phyloP scores from a whole-genome alignment of 257 asterid genomes.

The Solanum appendiculatum region DNA sequence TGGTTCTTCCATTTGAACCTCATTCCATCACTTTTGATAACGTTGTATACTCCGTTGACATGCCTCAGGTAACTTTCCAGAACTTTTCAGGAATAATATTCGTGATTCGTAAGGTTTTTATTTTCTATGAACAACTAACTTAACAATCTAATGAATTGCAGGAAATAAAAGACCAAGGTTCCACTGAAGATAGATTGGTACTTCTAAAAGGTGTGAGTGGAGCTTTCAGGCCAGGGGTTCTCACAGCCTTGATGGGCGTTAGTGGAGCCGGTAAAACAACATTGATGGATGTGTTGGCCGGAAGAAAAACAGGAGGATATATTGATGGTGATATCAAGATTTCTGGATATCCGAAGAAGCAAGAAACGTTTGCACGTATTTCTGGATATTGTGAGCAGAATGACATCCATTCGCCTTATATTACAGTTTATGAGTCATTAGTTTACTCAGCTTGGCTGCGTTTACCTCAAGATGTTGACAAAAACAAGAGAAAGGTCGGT shows the following conservation, averaged over 20 bases:
- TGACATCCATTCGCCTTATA: slow-evolving; percentile 59
- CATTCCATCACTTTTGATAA: slow-evolving; percentile 74
- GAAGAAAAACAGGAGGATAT: slow-evolving; percentile 62
- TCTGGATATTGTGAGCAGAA: slow-evolving; percentile 68
- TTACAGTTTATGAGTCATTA: slow-evolving; percentile 51
- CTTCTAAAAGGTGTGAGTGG: slow-evolving; percentile 60
- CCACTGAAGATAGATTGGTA: slow-evolving; percentile 32
- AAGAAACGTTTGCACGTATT: slow-evolving; percentile 59
- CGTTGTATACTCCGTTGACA: slow-evolving; percentile 68
- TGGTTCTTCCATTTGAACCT: slow-evolving; percentile 93
- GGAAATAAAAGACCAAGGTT: slow-evolving; percentile 59
- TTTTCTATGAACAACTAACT: not conserved
- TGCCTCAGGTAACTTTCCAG: slow-evolving; percentile 53
- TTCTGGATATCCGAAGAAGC: slow-evolving; percentile 57
- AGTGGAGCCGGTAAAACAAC: slow-evolving; percentile 80
- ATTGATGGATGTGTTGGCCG: slow-evolving; percentile 65
- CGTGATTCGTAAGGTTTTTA: not conserved
- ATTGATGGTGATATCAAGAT: slow-evolving; percentile 43
- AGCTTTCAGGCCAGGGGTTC: slow-evolving; percentile 53
- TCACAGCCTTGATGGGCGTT: slow-evolving; percentile 66
- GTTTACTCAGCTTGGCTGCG: slow-evolving; percentile 67
- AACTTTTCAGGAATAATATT: not conserved
- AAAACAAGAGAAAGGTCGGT: slow-evolving; percentile 38
- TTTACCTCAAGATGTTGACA: slow-evolving; percentile 31
- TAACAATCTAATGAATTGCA: slow-evolving; percentile 2